Conservation (phyloP, 148 eudicot genomes). For the Rhododendron kiyosumense region DNA sequence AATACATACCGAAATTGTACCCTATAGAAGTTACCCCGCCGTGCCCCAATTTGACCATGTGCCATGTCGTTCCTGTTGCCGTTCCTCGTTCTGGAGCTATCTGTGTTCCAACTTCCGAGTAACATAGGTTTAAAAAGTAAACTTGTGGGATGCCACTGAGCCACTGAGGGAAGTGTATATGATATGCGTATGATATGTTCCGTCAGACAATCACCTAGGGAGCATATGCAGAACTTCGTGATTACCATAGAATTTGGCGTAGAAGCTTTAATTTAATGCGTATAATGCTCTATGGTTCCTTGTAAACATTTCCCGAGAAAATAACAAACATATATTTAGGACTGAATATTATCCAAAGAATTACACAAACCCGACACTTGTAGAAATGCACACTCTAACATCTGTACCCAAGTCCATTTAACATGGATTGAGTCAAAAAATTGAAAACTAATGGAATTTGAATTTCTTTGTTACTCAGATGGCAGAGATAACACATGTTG, state of each 20-base stretch:
- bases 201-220: neutral
- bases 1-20: neutral
- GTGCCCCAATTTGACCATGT: neutral
- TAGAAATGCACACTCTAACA: neutral
- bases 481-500: conserved; percentile 94
- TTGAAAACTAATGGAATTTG: neutral
- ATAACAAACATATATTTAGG: neutral
- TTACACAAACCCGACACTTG: neutral
- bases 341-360: neutral
- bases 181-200: neutral
- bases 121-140: neutral
- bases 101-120: neutral
- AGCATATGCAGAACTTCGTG: neutral
- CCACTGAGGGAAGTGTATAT: neutral
- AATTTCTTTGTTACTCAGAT: conserved; percentile 37
- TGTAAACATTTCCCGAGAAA: neutral
- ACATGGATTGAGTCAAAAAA: neutral
- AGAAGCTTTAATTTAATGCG: neutral
- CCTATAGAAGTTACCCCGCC: neutral
- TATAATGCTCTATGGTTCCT: neutral
- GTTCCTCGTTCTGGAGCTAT: neutral
- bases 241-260: neutral
- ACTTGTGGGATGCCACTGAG: neutral
- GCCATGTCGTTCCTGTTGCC: neutral
- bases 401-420: neutral